These are phyloP conservation scores for Candida railenensis DNA, from an alignment of 805 yeast species.

Conservation along the genomic window DNA sequence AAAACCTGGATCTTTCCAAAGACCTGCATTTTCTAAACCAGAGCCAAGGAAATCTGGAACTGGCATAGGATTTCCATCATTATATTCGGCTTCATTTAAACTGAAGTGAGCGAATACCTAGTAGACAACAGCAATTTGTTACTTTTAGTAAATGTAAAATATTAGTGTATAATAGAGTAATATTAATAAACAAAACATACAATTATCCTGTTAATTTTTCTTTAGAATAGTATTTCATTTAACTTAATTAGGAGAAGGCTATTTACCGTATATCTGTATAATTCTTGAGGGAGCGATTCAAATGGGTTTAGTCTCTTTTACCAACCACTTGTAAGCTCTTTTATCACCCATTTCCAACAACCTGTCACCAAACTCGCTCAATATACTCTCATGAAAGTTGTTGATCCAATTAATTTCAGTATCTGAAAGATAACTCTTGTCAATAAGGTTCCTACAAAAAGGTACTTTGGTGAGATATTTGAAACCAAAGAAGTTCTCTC, in stretches of 20 bases:
- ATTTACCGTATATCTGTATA: too few species aligned
- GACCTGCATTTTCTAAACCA: slow-evolving; percentile 19
- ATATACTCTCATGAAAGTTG: slow-evolving; percentile 32
- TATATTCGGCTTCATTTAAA: slow-evolving; percentile 24
- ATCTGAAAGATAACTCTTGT: slow-evolving; percentile 24
- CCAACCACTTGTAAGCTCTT: slow-evolving; percentile 69
- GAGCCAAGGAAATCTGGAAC: slow-evolving; percentile 14
- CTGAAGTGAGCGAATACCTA: slow-evolving; percentile 2
- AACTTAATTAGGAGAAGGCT: too few species aligned
- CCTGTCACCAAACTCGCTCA: slow-evolving; percentile 31
- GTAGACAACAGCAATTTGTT: background rate
- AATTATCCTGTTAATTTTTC: too few species aligned
- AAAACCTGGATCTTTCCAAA: slow-evolving; percentile 36
- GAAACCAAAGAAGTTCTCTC: slow-evolving; percentile 34
- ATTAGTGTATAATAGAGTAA: slow-evolving; percentile 2
- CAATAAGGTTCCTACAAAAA: slow-evolving; percentile 35
- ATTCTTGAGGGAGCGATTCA: too few species aligned
- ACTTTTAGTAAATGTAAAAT: background rate
- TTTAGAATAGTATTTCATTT: too few species aligned
- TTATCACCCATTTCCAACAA: slow-evolving; percentile 55
- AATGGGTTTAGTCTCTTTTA: slow-evolving; percentile 55
- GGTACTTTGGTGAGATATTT: slow-evolving; percentile 44
- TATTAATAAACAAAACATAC: background rate
- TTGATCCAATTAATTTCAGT: slow-evolving; percentile 40
- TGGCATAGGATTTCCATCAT: slow-evolving; percentile 23